Evolutionary conservation across 208 protist genomes (phyloP), one percentile per base, ranked within the genome.

Genomic region (Acanthamoeba sp.): DNA sequence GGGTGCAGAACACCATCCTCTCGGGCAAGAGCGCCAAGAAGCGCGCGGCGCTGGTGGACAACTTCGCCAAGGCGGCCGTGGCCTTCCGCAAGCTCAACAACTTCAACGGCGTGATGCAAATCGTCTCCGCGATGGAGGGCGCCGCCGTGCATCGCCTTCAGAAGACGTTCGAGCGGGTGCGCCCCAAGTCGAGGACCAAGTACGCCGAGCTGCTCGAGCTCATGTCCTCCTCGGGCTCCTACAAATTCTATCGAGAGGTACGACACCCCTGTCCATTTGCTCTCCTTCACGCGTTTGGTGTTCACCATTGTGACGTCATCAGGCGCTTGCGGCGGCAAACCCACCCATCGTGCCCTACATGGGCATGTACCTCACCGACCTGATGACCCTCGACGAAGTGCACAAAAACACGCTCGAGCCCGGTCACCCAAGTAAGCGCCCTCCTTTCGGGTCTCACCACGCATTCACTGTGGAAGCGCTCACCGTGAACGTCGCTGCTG

Each of bases 291-390:
- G 55, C 5, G 55, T 24, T 62, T 16, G 10, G 20, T 27, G 55
- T 18, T 20, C 16, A 16, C 2, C 10, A 5, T 32, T 38, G 64
- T 40, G 7, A 20, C 12, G n/a, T 14, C 22, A 34, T 0, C 55
- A 80, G 69, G 69, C 69, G 22, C 42, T 88, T n/a, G 1, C n/a
- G 7, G 34, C 42, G 18, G 80, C 80, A 32, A 40, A 18, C 22
- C 80, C 80, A 12, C 80, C 80, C n/a, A 40, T 88, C 6, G 80
- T 88, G 32, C 80, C 80, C 22, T 88, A 88, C 80, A 88, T 88
- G 80, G 80, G 80, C n/a, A 88, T 88, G 80, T 88, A 88, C 50
- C 80, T 88, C n/a, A 88, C 80, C 80, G 80, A 88, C 22, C 50
- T 88, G 18, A 88, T 62, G 48, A 88, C 42, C 20, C 42, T 88